phyloP scores from a whole-genome alignment of 257 asterid species.

The Jacaranda copaia region DNA sequence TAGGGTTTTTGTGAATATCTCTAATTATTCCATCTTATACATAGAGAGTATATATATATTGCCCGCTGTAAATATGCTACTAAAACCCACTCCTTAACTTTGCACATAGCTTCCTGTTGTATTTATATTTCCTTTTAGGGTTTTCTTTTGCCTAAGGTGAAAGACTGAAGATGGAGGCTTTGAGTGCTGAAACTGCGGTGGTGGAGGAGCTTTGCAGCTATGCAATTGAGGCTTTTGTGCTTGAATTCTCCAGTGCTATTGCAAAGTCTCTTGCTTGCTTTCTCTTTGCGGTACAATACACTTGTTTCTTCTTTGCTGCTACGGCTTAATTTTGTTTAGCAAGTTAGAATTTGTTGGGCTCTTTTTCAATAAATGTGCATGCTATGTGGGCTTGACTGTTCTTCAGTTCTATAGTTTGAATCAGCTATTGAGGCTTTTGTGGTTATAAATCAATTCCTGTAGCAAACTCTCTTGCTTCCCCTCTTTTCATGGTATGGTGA shows the following conservation, averaged over 20 bases:
- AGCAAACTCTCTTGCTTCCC: constrained; percentile 1
- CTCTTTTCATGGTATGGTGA: neutral
- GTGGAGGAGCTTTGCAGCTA: constrained; percentile 28
- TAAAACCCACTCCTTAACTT: neutral
- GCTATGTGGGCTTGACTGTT: neutral
- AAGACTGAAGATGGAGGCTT: constrained; percentile 45
- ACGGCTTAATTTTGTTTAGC: neutral
- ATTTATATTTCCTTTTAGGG: constrained; percentile 23
- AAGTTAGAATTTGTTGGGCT: neutral
- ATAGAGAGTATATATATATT: neutral
- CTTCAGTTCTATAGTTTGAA: neutral
- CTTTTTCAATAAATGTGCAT: neutral
- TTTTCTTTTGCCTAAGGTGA: constrained; percentile 27
- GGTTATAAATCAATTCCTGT: neutral
- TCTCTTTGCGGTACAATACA: constrained; percentile 38
- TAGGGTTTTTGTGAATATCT: constrained; percentile 34
- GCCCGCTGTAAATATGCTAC: constrained; percentile 15
- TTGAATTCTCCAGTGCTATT: constrained; percentile 36
- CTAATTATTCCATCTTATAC: constrained; percentile 21
- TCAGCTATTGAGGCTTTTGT: constrained; percentile 8
- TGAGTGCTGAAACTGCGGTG: constrained; percentile 33
- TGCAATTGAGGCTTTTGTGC: constrained; percentile 40
- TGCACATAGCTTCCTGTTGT: neutral
- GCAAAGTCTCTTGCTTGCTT: constrained; percentile 33
- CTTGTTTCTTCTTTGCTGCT: neutral